phyloP scores from a whole-genome alignment of 2,329 filamentous ascomycete genomes.

The Fusarium sp. region DNA sequence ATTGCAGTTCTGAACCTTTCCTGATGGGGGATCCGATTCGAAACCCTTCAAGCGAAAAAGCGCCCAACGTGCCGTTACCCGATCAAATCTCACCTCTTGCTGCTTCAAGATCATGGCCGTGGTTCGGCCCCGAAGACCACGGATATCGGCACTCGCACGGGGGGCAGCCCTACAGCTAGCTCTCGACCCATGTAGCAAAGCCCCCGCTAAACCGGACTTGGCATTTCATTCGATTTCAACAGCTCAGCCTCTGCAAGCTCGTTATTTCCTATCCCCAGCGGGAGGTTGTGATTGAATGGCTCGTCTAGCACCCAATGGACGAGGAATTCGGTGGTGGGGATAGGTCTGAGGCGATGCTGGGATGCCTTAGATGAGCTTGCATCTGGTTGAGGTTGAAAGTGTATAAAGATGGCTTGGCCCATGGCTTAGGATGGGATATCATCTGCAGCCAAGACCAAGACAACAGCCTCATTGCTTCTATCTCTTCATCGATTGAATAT shows the following conservation, averaged over 20 bases:
- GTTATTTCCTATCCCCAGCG: background rate
- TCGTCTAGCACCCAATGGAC: background rate
- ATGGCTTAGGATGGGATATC: background rate
- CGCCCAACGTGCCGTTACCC: conserved; percentile 1
- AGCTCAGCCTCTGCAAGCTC: background rate
- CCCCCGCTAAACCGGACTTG: conserved; percentile 22
- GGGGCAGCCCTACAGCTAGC: conserved; percentile 27
- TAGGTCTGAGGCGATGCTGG: conserved; percentile 13
- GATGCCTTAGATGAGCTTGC: conserved; percentile 16
- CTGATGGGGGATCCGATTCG: background rate
- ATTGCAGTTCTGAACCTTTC: background rate
- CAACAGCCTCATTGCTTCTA: background rate
- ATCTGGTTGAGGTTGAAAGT: background rate
- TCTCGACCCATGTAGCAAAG: background rate
- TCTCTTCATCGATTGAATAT: background rate
- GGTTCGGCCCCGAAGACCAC: conserved; percentile 6
- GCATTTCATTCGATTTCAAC: conserved; percentile 22
- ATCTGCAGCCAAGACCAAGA: background rate
- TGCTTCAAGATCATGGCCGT: background rate
- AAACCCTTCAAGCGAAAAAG: background rate
- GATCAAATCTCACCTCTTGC: background rate
- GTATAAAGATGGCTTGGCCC: conserved; percentile 27
- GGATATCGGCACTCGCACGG: conserved; percentile 8
- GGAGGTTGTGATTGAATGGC: background rate
- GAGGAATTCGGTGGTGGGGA: background rate